Percentiles rank a stretch among this genome's conserved stretches.
These are phyloP conservation scores for Helminthosporium solani DNA, from an alignment of 2,329 filamentous ascomycete species.

Conservation along the genomic window DNA sequence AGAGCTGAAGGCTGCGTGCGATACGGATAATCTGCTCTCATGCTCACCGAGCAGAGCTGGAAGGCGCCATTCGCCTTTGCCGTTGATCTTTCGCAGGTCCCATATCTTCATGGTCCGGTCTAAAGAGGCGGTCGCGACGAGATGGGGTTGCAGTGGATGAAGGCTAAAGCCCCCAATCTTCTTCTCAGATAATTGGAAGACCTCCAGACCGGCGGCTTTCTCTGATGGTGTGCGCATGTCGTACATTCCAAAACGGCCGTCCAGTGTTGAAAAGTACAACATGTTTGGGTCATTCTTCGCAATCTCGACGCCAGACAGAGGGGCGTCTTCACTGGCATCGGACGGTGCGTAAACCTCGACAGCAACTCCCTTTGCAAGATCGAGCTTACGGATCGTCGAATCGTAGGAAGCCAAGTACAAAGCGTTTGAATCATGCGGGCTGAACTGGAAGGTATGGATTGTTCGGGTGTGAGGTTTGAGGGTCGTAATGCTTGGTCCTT, in stretches of 20 bases:
- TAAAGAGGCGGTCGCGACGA: conserved; percentile 84
- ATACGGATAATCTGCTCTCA: conserved; percentile 78
- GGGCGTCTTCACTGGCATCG: conserved; percentile 68
- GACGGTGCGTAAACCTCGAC: conserved; percentile 77
- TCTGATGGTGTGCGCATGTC: conserved; percentile 65
- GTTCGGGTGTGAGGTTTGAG: conserved; percentile 90
- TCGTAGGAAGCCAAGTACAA: conserved; percentile 91
- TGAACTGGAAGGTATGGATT: conserved; percentile 80
- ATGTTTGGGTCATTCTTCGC: conserved; percentile 67
- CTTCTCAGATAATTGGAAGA: conserved; percentile 79
- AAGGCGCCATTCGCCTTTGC: conserved; percentile 59
- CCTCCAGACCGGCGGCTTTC: conserved; percentile 54
- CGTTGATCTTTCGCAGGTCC: conserved; percentile 80
- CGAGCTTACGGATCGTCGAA: conserved; percentile 83
- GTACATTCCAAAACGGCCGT: conserved; percentile 76
- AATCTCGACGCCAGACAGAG: conserved; percentile 83
- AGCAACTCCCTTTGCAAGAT: conserved; percentile 76
- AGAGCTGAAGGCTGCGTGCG: conserved; percentile 85
- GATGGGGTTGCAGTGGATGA: conserved; percentile 75
- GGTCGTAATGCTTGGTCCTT: conserved; percentile 78
- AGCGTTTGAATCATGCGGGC: conserved; percentile 68
- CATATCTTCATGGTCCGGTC: conserved; percentile 89
- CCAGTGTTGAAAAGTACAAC: conserved; percentile 83
- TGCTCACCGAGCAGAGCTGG: conserved; percentile 80
- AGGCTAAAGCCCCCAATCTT: conserved; percentile 95